phyloP scores from a whole-genome alignment of 208 protist species.

The Acanthamoeba lenticulata region DNA sequence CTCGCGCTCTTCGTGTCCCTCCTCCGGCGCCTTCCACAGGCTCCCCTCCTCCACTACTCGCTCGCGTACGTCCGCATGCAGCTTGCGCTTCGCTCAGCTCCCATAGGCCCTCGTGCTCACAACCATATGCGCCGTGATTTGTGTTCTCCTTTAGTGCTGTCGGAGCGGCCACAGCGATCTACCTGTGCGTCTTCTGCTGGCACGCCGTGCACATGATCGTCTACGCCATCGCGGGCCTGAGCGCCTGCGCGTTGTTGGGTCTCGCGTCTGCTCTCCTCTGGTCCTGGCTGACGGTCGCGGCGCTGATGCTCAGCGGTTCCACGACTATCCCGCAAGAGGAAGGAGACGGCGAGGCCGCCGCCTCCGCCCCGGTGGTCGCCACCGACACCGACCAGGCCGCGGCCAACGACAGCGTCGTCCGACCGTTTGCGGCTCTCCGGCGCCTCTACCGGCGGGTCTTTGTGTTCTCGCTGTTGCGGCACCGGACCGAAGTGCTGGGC shows the following conservation, averaged over 20 bases:
- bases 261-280: not conserved
- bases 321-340: not conserved
- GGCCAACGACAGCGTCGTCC: too few species aligned
- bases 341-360: not conserved
- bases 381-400: too few species aligned
- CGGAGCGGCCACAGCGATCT: not conserved
- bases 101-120: too few species aligned
- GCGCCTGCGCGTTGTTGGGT: not conserved
- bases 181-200: constrained; percentile 5
- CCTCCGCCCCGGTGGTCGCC: too few species aligned
- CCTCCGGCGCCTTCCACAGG: not conserved
- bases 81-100: too few species aligned
- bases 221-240: not conserved
- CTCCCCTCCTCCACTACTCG: not conserved
- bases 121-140: too few species aligned
- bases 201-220: constrained; percentile 12
- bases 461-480: too few species aligned
- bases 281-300: too few species aligned
- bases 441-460: too few species aligned
- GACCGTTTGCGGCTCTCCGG: too few species aligned
- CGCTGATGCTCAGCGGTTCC: not conserved
- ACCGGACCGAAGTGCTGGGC: too few species aligned
- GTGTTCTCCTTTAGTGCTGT: not conserved
- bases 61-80: not conserved
- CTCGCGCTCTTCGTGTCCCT: not conserved